Evolutionary conservation across 2,329 filamentous ascomycete species (phyloP), one percentile per base, ranked within the genome.

Genomic region (Trichoderma afroharzianum): DNA sequence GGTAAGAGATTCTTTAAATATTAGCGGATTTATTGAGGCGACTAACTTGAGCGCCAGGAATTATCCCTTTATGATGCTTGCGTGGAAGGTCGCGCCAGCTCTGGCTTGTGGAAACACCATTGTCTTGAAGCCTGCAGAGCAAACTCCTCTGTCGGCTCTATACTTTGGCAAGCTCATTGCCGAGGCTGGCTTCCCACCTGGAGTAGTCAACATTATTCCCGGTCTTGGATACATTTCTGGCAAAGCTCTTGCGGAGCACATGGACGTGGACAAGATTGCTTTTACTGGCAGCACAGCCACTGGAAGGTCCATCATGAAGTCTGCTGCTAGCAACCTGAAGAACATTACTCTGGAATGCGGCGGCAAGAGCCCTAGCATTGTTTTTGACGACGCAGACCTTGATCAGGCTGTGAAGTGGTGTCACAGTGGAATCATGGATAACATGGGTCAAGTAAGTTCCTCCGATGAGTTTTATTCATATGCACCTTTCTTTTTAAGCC

Each of bases 331-430:
- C 75, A 93, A 93, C 85, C 81, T 93, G 75, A 93, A 93, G 87
- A 92, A 92, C 86, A 90, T 93, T 58, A 93, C 90, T 24, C 86
- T 93, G 50, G 91, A 93, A 82, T 88, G 93, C 18, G 91, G 91
- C 55, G 90, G 92, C 82, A 92, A 93, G 63, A 69, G 53, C 14
- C 70, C 70, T 14, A 68, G 64, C 24, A 71, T 71, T 28, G 64
- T 71, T 1, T 71, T 71, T 33, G 58, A 68, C 1, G 70, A 71
- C 18, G 70, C 70, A 15, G 59, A 71, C 43, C 66, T 71, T 26
- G 70, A 71, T 1, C 43, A 71, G 14, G 70, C 70, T 12, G 50
- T 71, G 14, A 61, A 58, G 15, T 71, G 70, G 70, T 58, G 39
- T 18, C 63, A 71, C 30, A 26, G 66, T 18, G 70, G 70, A 4